These are phyloP conservation scores for Suhomyces kilbournensis DNA, from an alignment of 805 yeast species.

Conservation along the genomic window DNA sequence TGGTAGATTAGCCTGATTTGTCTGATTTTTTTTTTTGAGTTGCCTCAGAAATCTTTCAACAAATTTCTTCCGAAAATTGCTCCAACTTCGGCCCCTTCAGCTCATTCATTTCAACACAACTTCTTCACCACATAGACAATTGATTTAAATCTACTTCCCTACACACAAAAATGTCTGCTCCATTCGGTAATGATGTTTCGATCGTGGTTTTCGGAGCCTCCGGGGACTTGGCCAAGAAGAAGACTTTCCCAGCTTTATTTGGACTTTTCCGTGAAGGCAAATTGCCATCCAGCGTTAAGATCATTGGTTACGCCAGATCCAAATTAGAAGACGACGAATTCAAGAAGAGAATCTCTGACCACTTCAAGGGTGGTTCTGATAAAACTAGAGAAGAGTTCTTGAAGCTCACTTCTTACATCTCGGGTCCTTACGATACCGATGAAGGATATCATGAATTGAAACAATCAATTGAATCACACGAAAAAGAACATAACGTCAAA, in stretches of 20 bases:
- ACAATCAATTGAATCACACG: constrained; percentile 55
- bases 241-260: constrained; percentile 84
- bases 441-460: constrained; percentile 68
- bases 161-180: constrained; percentile 20
- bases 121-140: neutral
- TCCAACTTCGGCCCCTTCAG: neutral
- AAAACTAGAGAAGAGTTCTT: constrained; percentile 61
- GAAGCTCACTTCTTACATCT: constrained; percentile 59
- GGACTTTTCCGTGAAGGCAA: constrained; percentile 70
- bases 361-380: constrained; percentile 52
- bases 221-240: constrained; percentile 93
- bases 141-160: neutral
- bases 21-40: neutral
- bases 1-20: neutral
- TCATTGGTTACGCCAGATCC: constrained; percentile 92
- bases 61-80: neutral
- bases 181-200: constrained; percentile 63
- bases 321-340: constrained; percentile 65
- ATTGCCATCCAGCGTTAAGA: constrained; percentile 64
- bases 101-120: neutral
- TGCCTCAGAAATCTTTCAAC: neutral
- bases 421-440: constrained; percentile 76
- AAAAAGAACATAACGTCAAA: constrained; percentile 41
- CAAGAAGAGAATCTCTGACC: constrained; percentile 60
- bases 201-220: constrained; percentile 92